phyloP scores from a whole-genome alignment of 495 filamentous ascomycete genomes.

The Staphylotrichum tortipilum region DNA sequence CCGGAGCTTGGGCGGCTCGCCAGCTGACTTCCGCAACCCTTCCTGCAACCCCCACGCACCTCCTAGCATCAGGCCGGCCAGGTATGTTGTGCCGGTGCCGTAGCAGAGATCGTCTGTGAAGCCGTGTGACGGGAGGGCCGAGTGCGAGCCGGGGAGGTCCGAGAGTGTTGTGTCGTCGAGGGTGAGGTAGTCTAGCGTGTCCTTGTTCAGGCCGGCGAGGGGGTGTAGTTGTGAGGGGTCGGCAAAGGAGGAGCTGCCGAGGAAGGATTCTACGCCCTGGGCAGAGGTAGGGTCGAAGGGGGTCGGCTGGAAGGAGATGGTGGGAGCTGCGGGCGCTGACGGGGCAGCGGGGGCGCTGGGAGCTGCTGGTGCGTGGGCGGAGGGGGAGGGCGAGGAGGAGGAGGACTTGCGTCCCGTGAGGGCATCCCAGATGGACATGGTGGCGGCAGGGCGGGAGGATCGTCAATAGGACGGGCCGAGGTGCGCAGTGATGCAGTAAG shows the following conservation, averaged over 20 bases:
- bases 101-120: constrained; percentile 99
- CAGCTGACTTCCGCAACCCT: constrained; percentile 63
- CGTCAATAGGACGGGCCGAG: neutral
- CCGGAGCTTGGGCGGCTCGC: constrained; percentile 77
- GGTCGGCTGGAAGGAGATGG: constrained; percentile 44
- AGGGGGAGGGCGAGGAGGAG: constrained; percentile 30
- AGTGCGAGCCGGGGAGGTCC: constrained; percentile 74
- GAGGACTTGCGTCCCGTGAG: constrained; percentile 72
- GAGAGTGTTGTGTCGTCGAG: constrained; percentile 89
- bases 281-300: constrained; percentile 60
- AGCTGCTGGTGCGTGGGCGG: no score
- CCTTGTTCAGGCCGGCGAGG: constrained; percentile 86
- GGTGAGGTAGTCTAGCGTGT: constrained; percentile 83
- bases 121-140: constrained; percentile 84
- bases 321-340: constrained; percentile 21
- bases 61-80: constrained; percentile 74
- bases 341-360: constrained; percentile 12
- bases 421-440: constrained; percentile 75
- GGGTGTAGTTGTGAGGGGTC: constrained; percentile 87
- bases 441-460: constrained; percentile 1
- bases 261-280: constrained; percentile 75
- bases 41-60: constrained; percentile 88
- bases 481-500: neutral
- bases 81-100: constrained; percentile 88
- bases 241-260: constrained; percentile 57